A percentile compares a stretch with the other conserved stretches of the same genome.
Conservation (phyloP, 2,329 filamentous ascomycete species). For the Fusarium chaquense region DNA sequence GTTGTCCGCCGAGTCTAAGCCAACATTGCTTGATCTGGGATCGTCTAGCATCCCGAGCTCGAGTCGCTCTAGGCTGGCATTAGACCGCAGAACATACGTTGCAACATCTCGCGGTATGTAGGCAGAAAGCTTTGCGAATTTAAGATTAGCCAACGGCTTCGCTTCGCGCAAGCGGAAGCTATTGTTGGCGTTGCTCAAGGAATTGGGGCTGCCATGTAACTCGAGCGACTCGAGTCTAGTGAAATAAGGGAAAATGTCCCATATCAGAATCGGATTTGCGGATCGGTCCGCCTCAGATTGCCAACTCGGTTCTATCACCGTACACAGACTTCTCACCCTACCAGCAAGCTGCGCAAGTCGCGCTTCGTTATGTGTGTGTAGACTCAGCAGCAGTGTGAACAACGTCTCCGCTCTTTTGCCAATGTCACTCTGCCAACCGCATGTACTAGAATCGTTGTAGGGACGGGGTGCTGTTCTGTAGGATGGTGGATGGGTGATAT, state of each 20-base stretch:
- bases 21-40: neutral
- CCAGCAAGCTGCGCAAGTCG: neutral
- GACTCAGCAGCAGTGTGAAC: neutral
- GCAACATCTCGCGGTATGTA: slow-evolving; percentile 20
- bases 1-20: neutral
- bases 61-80: slow-evolving; percentile 2
- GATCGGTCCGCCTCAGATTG: rapidly evolving
- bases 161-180: neutral
- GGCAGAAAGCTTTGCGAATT: slow-evolving; percentile 23
- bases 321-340: slow-evolving; percentile 27
- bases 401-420: neutral
- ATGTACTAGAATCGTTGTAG: neutral
- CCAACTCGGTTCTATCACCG: slow-evolving; percentile 8
- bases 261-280: neutral
- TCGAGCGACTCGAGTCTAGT: slow-evolving; percentile 26
- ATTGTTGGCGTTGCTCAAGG: rapidly evolving
- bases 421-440: neutral
- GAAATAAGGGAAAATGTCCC: slow-evolving; percentile 31
- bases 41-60: slow-evolving; percentile 34
- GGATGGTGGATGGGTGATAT: slow-evolving; percentile 13
- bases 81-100: slow-evolving; percentile 18
- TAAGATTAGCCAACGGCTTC: neutral
- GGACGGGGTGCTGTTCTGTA: neutral
- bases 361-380: neutral
- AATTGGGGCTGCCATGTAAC: neutral